These are phyloP conservation scores for Chrysopogon serrulatus DNA, from an alignment of 176 grass and related monocot species.

Conservation along the genomic window DNA sequence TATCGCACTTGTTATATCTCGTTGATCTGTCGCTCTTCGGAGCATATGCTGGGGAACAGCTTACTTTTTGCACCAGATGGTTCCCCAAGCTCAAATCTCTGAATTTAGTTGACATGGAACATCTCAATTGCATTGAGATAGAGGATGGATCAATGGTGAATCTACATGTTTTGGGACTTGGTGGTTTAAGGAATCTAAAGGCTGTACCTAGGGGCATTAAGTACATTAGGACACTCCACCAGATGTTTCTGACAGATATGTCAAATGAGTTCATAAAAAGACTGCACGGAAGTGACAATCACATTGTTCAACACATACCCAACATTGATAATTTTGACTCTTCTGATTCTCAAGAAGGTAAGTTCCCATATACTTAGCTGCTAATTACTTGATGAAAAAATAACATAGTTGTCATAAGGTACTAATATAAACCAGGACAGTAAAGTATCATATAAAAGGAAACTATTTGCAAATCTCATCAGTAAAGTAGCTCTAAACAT, in stretches of 20 bases:
- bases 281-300: conserved; percentile 9
- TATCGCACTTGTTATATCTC: conserved; percentile 33
- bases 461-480: neutral
- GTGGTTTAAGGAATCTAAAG: conserved; percentile 30
- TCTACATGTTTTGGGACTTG: conserved; percentile 11
- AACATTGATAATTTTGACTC: conserved; percentile 15
- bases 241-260: conserved; percentile 29
- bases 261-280: conserved; percentile 24
- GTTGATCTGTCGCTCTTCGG: conserved; percentile 10
- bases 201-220: conserved; percentile 27
- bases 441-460: neutral
- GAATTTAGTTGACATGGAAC: conserved; percentile 28
- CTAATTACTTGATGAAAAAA: too few relatives aligned
- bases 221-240: conserved; percentile 28
- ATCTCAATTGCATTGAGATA: conserved; percentile 28
- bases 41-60: conserved; percentile 22
- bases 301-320: conserved; percentile 35
- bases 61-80: conserved; percentile 32
- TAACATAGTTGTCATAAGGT: neutral
- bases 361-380: too few relatives aligned
- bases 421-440: neutral
- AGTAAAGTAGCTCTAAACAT: neutral
- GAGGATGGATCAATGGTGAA: conserved; percentile 38
- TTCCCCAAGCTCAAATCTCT: conserved; percentile 42
- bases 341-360: conserved; percentile 29